Evolutionary conservation across 2,329 filamentous ascomycete species (phyloP).

Genomic region (Verticillium nubilum): DNA sequence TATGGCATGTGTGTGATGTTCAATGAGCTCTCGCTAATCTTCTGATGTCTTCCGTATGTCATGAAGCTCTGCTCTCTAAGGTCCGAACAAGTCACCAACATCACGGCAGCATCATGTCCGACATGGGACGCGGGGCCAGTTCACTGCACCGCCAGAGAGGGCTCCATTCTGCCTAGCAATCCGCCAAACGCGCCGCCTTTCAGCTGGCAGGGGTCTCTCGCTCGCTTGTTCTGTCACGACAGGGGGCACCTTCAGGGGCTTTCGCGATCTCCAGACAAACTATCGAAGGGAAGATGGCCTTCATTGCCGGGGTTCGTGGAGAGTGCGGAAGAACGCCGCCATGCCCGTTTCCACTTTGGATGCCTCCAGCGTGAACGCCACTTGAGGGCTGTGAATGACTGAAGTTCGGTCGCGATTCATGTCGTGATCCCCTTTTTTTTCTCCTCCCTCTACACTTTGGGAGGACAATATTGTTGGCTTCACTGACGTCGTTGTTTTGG

Average conservation of each 20-base stretch:
- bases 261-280: neutral
- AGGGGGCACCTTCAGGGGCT: neutral
- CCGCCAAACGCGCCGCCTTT: neutral
- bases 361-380: neutral
- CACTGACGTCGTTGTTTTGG: neutral
- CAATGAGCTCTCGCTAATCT: no score
- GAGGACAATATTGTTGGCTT: neutral
- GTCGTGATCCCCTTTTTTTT: neutral
- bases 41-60: no score
- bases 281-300: neutral
- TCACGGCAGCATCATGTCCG: no score
- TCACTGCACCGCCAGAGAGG: neutral
- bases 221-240: neutral
- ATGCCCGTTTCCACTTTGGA: neutral
- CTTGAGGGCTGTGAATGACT: neutral
- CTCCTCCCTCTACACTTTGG: neutral
- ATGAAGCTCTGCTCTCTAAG: no score
- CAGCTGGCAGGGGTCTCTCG: neutral
- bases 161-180: neutral
- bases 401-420: neutral
- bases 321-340: neutral
- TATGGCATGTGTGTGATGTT: no score
- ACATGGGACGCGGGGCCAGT: neutral
- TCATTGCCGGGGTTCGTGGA: neutral
- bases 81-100: no score